Conservation (phyloP, 768 basidiomycete genomes). For the Leccinum longicurvipes region DNA sequence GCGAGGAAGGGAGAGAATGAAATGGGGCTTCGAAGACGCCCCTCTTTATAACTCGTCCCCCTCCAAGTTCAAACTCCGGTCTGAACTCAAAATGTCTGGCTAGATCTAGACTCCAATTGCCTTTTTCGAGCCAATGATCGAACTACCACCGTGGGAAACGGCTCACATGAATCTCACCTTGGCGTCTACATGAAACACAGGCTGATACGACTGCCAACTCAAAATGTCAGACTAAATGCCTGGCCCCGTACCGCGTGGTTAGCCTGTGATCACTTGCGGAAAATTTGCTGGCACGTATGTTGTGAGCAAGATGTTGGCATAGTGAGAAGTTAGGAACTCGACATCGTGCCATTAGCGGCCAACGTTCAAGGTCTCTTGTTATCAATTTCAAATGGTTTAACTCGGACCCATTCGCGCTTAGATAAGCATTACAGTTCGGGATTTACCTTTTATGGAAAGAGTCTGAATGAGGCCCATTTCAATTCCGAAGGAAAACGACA, state of each 20-base stretch:
- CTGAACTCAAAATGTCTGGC: conserved; percentile 27
- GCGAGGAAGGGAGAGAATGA: conserved; percentile 38
- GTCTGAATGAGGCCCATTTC: no score
- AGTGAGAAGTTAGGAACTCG: neutral
- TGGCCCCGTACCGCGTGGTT: neutral
- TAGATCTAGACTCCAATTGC: conserved; percentile 22
- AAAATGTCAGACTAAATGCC: neutral
- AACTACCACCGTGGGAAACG: conserved; percentile 12
- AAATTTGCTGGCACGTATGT: neutral
- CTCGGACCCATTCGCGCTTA: neutral
- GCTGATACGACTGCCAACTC: neutral
- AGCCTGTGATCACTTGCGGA: neutral
- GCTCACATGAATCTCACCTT: neutral
- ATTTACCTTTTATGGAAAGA: conserved; percentile 5
- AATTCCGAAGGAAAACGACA: conserved; percentile 7
- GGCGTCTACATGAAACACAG: neutral
- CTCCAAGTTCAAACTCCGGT: conserved; percentile 49
- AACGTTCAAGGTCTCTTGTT: conserved; percentile 1
- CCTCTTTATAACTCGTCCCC: conserved; percentile 42
- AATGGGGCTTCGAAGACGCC: conserved; percentile 29
- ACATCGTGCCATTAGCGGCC: conserved; percentile 4
- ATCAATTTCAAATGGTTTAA: conserved; percentile 28
- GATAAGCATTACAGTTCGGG: neutral
- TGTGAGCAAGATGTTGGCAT: neutral
- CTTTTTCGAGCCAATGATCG: conserved; percentile 21